Base-by-base conservation (phyloP, 202 grass and related monocot species). In the Panicum virgatum region DNA sequence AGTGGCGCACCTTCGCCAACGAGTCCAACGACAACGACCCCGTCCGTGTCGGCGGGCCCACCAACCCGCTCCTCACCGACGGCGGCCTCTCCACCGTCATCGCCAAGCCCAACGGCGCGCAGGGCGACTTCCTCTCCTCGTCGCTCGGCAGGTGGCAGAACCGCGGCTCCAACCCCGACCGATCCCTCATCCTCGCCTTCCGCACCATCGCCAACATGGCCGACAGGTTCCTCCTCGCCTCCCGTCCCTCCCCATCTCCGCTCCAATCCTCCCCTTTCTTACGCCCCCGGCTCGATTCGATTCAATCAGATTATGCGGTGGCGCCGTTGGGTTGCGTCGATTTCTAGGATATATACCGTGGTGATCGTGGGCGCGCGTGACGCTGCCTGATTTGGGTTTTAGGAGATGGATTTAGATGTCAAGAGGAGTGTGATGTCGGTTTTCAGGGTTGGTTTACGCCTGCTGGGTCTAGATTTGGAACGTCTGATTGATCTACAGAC, bases 1-100 rank as follows among this genome's bases (percentile, higher is more conserved):
- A 97, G 86, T 97, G 94, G 94, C 78, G 94, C 4, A 91, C 91
- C 69, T 97, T 97, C 91, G 94, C 94, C 70, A 93, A 97, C 84
- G 94, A 97, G 82, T 93, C 94, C 58, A 86, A 42, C 81, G 89
- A 93, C 82, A 97, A 97, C 84, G 94, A 97, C 46, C 91, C 91
- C 75, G 89, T 93, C 66, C 94, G 91, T 11, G 94, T 97, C 53
- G 94, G 94, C 14, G 94, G 94, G 0, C 91, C 91, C 16, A 76
- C 82, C 81, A 93, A 97, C 78, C 94, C 94, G 20, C 82, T 97
- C 38, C 86, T 97, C 60, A 89, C 91, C 37, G 94, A 97, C 68
- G 91, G 94, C 3, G 91, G 89, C 3, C 94, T 91, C 71, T 93
- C 89, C 81, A 94, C 91, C 84, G 89, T 97, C 80, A 97, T 97